Evolutionary conservation across 225 moss, liverwort and hornwort genomes (phyloP).

Genomic region (Climacium dendroides): DNA sequence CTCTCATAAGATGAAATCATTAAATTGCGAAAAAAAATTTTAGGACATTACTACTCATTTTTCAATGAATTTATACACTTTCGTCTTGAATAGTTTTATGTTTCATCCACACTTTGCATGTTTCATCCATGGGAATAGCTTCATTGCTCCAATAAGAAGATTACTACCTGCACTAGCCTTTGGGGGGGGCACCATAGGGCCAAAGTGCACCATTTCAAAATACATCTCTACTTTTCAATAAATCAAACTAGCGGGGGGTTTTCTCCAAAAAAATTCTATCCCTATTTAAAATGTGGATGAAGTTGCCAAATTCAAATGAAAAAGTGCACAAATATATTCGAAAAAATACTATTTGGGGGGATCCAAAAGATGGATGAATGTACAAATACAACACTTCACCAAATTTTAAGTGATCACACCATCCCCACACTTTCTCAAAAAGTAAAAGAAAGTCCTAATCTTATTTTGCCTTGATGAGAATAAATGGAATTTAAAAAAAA

Average conservation of each 20-base stretch:
- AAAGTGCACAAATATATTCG: not conserved
- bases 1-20: fast-evolving
- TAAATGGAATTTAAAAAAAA: no score
- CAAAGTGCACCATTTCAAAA: not conserved
- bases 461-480: no score
- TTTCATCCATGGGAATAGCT: not conserved
- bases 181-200: fast-evolving
- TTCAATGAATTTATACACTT: not conserved
- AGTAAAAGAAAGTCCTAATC: no score
- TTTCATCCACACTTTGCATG: not conserved
- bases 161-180: not conserved
- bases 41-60: fast-evolving
- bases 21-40: no score
- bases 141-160: not conserved
- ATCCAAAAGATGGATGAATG: not conserved
- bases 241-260: no score
- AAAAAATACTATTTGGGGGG: not conserved
- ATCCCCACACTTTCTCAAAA: no score
- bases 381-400: not conserved
- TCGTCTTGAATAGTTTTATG: fast-evolving
- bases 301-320: not conserved
- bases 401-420: no score
- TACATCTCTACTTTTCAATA: not conserved
- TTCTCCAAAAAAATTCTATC: no score
- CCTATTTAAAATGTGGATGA: not conserved